Base-by-base conservation (phyloP, 768 basidiomycete species). In the Suillus spraguei region DNA sequence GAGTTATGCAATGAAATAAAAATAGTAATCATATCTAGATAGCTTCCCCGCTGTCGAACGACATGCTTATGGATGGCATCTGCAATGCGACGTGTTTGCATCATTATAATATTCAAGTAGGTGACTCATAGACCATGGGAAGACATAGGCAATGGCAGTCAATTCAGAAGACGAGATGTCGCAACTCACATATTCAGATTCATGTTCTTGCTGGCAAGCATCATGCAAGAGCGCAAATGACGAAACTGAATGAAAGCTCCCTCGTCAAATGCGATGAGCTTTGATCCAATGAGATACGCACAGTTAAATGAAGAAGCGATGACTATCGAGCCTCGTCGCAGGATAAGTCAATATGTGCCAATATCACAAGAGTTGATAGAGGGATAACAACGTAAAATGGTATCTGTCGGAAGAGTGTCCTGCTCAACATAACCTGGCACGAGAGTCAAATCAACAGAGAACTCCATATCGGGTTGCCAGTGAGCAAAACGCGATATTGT, bases 351-450 rank as follows among this genome's bases (percentile, higher is more conserved):
- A 65, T 65, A n/a, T 64, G 16, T 6, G 62, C 8, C 11, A 4
- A 59, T 36, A 17, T 46, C 49, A 3, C 46, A 32, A 35, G 35
- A 35, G 35, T 35, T 35, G 35, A 5, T 35, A 35, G 35, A 35
- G 35, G 35, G 35, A 35, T 35, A 35, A 35, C 35, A 38, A 38
- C 42, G 8, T 44, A 9, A 7, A 22, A 47, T 13, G 44, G 54
- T n/a, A n/a, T 63, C 49, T 33, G 56, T 65, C 35, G 56, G 56
- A 63, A 50, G 62, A 8, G 47, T 47, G 41, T 65, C 36, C 33
- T 50, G 32, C 44, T 55, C 62, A 36, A 63, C 50, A 61, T 65
- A 65, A 14, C 46, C 53, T 28, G 14, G 10, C 16, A 24, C n/a
- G n/a, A n/a, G n/a, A n/a, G 10, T 10, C 41, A 46, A 41, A 32